Evolutionary conservation across 164 flowering plant species (phyloP).

Genomic region (Buxus sempervirens): DNA sequence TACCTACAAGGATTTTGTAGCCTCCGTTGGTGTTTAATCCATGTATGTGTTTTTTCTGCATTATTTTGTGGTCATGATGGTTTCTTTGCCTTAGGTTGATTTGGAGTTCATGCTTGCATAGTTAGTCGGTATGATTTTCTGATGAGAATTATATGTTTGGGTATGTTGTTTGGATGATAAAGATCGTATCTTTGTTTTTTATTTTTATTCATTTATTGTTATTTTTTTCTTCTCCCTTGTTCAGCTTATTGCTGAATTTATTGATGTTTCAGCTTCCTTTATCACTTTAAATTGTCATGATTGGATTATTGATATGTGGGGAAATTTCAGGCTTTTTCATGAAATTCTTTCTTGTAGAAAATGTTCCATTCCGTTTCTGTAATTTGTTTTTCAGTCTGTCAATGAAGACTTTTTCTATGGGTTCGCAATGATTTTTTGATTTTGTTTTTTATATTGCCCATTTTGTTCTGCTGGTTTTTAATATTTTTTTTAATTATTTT

Average conservation of each 20-base stretch:
- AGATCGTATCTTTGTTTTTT: neutral
- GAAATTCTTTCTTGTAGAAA: neutral
- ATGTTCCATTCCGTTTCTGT: neutral
- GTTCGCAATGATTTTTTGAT: neutral
- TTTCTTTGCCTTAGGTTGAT: neutral
- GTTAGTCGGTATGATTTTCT: neutral
- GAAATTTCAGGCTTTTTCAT: neutral
- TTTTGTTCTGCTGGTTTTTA: neutral
- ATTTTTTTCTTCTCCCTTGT: neutral
- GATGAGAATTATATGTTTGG: neutral
- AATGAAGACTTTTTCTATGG: neutral
- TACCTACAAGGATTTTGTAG: neutral
- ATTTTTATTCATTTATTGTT: no score
- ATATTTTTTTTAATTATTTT: neutral
- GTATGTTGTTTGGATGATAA: no score
- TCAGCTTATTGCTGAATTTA: no score
- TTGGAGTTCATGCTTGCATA: neutral
- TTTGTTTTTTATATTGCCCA: neutral
- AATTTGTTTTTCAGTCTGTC: neutral
- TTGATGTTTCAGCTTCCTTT: neutral
- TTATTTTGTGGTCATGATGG: neutral
- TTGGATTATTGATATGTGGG: neutral
- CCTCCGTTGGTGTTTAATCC: neutral
- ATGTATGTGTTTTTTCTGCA: neutral
- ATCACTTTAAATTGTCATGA: neutral